Evolutionary conservation across 129 eudicot species (phyloP), one percentile per base, ranked within the genome.

Genomic region (Flaveria brownii): DNA sequence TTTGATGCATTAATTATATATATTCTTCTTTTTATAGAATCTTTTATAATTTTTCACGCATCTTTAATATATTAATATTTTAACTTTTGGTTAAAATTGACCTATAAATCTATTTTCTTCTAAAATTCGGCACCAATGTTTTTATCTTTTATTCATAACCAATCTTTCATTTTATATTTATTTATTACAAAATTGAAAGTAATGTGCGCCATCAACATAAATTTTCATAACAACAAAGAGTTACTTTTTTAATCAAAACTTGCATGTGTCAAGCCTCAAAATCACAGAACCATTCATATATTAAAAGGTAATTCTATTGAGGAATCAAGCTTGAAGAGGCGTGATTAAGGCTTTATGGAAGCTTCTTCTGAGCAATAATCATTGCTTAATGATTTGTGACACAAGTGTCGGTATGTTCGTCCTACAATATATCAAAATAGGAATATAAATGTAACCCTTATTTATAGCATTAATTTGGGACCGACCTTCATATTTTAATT

Each of bases 241-340:
- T 6, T 36, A 5, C 3, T 5, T 36, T 4, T 36, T 36, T 36
- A 1, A 3, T 14, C 55, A 50, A 14, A 49, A 26, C 11, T 59
- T 22, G 23, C 16, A 9, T 61, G 68, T 61, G 5, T 43, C 46
- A 63, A 28, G 8, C 22, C 69, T 63, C 69, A 63, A 30, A 46
- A 28, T 26, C 42, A 26, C 17, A 25, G 0, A 62, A 30, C 66
- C 39, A 60, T 15, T 60, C 17, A 60, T 60, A 57, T 57, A 15
- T 25, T 60, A 60, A 60, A 23, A 25, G 66, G 41, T 25, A 60
- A 60, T 3, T 26, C 2, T 25, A 13, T 25, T 25, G 9, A 11
- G 41, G 67, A 61, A 61, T 61, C 41, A 26, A 61, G 67, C 41
- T 28, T 61, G 26, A 61, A 25, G 67, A 26, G 67, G 67, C 67